Evolutionary conservation across 331 rosid genomes (phyloP), one percentile per base, ranked within the genome.

Genomic region (Quercus lobata): DNA sequence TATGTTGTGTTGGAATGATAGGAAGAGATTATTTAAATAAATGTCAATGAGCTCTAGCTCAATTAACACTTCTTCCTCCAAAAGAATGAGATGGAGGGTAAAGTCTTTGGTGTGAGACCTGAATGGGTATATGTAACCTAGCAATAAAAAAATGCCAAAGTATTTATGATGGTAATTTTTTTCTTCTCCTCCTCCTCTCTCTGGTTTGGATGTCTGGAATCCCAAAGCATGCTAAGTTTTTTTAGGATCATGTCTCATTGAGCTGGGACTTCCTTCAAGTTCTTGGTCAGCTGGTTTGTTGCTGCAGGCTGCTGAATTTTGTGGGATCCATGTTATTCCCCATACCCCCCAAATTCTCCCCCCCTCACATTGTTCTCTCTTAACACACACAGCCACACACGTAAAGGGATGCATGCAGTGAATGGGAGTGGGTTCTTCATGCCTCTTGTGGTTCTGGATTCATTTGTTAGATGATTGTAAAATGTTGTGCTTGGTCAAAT

Each of bases 151-250:
- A 69, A 80, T 73, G 44, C 66, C 66, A 60, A 60, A 56, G 6
- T 53, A 52, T n/a, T 74, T 74, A 72, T 62, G 54, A 68, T 46
- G 25, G 21, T 55, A 22, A 35, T 5, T 27, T 5, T 35, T 61
- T 69, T 79, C 44, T 72, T 35, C 71, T 73, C 19, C 10, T 73
- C 16, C 10, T 41, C 52, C 74, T 61, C 17, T 66, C 74, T 75
- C 24, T 22, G 30, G 58, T 22, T 76, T 76, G 12, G 44, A 75
- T 56, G 77, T 65, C 63, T 76, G 7, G 44, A 75, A 46, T 74
- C 57, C 70, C 72, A 44, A 57, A 57, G 30, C 74, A 37, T 53
- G 56, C 54, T 49, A 49, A 49, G n/a, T 49, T 11, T 49, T 11
- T 49, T 49, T 49, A 5, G 17, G 54, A 49, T 49, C 5, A 12